Evolutionary conservation across 2,329 filamentous ascomycete species (phyloP).

Genomic region (Biscogniauxia mediterranea): DNA sequence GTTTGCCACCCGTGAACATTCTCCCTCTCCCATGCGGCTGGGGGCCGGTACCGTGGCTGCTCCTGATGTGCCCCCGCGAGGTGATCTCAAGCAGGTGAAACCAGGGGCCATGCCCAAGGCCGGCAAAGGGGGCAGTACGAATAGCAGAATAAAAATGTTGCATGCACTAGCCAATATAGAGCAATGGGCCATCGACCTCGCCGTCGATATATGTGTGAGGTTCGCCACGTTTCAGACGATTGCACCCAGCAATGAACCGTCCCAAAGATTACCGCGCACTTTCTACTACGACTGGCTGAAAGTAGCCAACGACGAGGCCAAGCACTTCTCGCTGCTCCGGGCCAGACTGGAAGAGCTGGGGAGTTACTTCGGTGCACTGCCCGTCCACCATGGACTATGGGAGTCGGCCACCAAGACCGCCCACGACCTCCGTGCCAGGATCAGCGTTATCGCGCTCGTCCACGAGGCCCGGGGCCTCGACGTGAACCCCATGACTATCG

Average conservation of each 20-base stretch:
- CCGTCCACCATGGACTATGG: constrained; percentile 46
- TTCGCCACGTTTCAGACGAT: constrained; percentile 43
- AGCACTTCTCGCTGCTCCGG: constrained; percentile 46
- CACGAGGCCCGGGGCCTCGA: constrained; percentile 47
- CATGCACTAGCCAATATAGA: constrained; percentile 48
- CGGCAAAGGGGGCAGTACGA: constrained; percentile 41
- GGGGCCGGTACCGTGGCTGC: constrained; percentile 36
- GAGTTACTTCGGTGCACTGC: constrained; percentile 42
- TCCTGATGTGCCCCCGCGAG: constrained; percentile 41
- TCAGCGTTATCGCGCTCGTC: constrained; percentile 46
- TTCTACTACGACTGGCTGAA: constrained; percentile 49
- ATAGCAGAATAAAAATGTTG: constrained; percentile 45
- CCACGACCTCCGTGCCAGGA: constrained; percentile 43
- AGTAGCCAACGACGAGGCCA: constrained; percentile 46
- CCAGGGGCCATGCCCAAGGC: constrained; percentile 40
- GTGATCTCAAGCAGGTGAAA: constrained; percentile 38
- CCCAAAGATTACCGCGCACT: constrained; percentile 38
- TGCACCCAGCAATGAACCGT: constrained; percentile 10
- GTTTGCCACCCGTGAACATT: constrained; percentile 39
- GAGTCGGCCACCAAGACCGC: constrained; percentile 42
- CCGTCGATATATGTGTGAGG: constrained; percentile 45
- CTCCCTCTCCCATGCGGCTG: constrained; percentile 40
- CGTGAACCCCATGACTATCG: constrained; percentile 46
- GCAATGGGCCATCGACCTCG: constrained; percentile 47
- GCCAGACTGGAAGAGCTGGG: constrained; percentile 44